Conservation (phyloP, 345 rosid species). For the Hibiscus syriacus region DNA sequence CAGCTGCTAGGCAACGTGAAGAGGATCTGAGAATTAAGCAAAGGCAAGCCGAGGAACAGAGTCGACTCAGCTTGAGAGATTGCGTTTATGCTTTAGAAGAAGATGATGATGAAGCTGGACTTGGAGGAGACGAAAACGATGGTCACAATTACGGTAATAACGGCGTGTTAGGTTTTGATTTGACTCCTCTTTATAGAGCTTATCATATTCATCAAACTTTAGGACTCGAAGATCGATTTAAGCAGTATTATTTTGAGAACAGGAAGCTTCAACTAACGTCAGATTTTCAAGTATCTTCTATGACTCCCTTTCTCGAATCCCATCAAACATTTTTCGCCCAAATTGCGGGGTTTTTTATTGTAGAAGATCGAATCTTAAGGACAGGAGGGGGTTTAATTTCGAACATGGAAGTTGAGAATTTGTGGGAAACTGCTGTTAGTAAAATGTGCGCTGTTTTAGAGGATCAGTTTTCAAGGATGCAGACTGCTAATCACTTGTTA, state of each 20-base stretch:
- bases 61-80: conserved; percentile 78
- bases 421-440: conserved; percentile 93
- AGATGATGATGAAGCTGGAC: conserved; percentile 51
- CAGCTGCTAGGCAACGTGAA: conserved; percentile 83
- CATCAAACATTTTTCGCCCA: conserved; percentile 96
- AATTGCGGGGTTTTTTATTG: conserved; percentile 91
- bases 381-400: conserved; percentile 88
- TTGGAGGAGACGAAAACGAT: conserved; percentile 38
- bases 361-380: conserved; percentile 82
- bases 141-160: conserved; percentile 40
- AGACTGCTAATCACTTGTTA: conserved; percentile 90
- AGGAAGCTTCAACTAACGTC: conserved; percentile 90
- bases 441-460: conserved; percentile 95
- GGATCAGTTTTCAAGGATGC: conserved; percentile 99
- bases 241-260: conserved; percentile 80
- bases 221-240: conserved; percentile 79
- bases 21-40: conserved; percentile 94
- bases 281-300: conserved; percentile 95
- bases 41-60: conserved; percentile 96
- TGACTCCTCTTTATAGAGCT: conserved; percentile 83
- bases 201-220: conserved; percentile 86
- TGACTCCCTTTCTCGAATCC: conserved; percentile 94
- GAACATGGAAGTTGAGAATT: conserved; percentile 73
- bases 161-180: conserved; percentile 58
- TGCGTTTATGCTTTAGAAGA: conserved; percentile 79